Percentiles rank a stretch among this genome's conserved stretches.
phyloP scores from a whole-genome alignment of 2,329 filamentous ascomycete genomes.

The Penicillium sp. region DNA sequence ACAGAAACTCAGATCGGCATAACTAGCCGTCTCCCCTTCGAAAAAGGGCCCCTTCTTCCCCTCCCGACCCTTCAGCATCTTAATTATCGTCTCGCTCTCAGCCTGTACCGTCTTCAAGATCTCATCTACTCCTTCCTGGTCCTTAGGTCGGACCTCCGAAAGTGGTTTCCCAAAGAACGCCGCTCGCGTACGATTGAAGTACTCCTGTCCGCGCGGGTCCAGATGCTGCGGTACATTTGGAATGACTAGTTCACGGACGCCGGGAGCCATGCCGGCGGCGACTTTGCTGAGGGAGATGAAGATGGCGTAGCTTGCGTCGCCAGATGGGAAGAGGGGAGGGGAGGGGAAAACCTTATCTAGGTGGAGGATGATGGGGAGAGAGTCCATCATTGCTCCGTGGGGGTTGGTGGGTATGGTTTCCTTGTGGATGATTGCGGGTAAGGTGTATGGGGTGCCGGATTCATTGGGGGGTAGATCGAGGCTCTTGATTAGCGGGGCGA shows the following conservation, averaged over 20 bases:
- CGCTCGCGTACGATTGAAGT: constrained; percentile 35
- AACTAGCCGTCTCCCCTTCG: constrained; percentile 36
- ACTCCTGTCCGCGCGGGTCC: constrained; percentile 34
- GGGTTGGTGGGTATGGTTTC: constrained; percentile 27
- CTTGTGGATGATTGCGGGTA: constrained; percentile 39
- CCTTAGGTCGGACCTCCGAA: constrained; percentile 32
- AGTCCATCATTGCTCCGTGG: constrained; percentile 37
- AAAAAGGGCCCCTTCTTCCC: constrained; percentile 40
- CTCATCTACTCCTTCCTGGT: constrained; percentile 21
- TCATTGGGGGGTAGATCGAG: constrained; percentile 28
- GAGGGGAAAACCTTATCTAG: constrained; percentile 36
- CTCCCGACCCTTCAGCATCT: constrained; percentile 32
- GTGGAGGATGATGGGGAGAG: constrained; percentile 36
- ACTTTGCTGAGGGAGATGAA: constrained; percentile 27
- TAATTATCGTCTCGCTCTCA: constrained; percentile 24
- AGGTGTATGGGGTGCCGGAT: constrained; percentile 29
- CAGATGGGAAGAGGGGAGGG: constrained; percentile 37
- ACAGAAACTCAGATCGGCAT: constrained; percentile 35
- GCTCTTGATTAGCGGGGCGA: constrained; percentile 30
- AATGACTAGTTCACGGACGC: constrained; percentile 19
- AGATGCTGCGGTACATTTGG: constrained; percentile 29
- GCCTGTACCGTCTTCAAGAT: constrained; percentile 24
- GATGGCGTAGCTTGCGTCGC: constrained; percentile 39
- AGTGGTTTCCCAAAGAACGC: constrained; percentile 33
- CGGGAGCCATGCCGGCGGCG: neutral